Conservation (phyloP, 2,329 filamentous ascomycete genomes). For the Arthrobotrys sphaeroides region DNA sequence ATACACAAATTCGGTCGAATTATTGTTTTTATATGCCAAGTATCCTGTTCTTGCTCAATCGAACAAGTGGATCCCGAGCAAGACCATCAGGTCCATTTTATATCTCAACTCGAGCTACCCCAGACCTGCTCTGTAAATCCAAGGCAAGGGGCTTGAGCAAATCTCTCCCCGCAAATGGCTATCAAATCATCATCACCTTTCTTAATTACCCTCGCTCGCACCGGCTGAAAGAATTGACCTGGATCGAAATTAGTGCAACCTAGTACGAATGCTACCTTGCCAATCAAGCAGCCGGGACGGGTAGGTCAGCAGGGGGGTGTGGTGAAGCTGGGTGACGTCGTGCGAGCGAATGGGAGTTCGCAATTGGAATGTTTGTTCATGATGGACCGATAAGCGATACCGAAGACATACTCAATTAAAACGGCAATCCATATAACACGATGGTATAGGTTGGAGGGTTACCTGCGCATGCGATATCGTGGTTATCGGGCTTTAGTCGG, state of each 20-base stretch:
- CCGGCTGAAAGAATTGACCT: not conserved
- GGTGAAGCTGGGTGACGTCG: slow-evolving; percentile 33
- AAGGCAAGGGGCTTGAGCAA: not conserved
- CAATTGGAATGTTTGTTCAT: slow-evolving; percentile 30
- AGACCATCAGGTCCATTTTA: not conserved
- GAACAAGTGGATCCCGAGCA: not conserved
- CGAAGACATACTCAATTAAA: no score
- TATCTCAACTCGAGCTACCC: not conserved
- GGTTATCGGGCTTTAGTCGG: no score
- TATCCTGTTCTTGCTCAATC: not conserved
- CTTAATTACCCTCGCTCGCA: not conserved
- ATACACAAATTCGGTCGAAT: no score
- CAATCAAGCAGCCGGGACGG: slow-evolving; percentile 9
- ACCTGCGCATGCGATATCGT: no score
- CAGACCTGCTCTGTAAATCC: not conserved
- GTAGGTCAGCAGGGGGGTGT: slow-evolving; percentile 3
- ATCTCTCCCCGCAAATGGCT: not conserved
- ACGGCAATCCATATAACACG: no score
- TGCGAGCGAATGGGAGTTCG: not conserved
- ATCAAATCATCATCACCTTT: not conserved
- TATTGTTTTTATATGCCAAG: not conserved
- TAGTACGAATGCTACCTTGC: slow-evolving; percentile 40
- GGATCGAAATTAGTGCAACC: slow-evolving; percentile 16
- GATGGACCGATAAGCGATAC: no score
- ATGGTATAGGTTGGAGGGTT: no score